Percentiles rank a stretch among this genome's conserved stretches.
Conservation (phyloP, 2,329 filamentous ascomycete species). For the Amauroascus verrucosus region DNA sequence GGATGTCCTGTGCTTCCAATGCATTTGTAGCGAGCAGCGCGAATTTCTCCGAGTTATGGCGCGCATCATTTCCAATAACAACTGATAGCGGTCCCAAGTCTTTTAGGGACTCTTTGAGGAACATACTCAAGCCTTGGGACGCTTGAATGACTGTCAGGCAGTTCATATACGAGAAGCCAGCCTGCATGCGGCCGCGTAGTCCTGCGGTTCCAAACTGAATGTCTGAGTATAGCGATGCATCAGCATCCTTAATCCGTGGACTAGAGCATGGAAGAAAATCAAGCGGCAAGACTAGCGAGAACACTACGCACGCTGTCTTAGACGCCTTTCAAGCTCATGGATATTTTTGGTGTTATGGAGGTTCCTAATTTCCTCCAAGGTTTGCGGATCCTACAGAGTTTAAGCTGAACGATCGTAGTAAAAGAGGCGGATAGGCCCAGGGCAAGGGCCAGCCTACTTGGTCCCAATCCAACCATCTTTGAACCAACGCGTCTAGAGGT, state of each 20-base stretch:
- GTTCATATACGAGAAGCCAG: slow-evolving; percentile 54
- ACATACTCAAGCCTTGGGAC: slow-evolving; percentile 54
- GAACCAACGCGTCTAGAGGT: slow-evolving; percentile 34
- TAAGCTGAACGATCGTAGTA: background rate
- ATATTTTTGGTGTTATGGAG: slow-evolving; percentile 40
- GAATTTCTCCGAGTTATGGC: slow-evolving; percentile 53
- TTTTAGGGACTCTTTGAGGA: slow-evolving; percentile 41
- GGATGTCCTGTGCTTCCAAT: slow-evolving; percentile 48
- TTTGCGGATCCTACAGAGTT: slow-evolving; percentile 37
- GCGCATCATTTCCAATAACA: slow-evolving; percentile 53
- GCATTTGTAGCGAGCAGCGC: slow-evolving; percentile 50
- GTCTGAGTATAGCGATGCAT: slow-evolving; percentile 21
- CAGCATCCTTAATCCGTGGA: background rate
- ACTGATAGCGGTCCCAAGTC: slow-evolving; percentile 40
- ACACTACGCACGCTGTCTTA: slow-evolving; percentile 37
- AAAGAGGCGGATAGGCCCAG: background rate
- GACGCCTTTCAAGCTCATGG: slow-evolving; percentile 43
- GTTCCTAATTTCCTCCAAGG: slow-evolving; percentile 45
- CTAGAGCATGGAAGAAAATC: background rate
- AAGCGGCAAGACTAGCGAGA: background rate
- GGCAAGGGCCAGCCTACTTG: slow-evolving; percentile 25
- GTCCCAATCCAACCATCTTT: slow-evolving; percentile 51
- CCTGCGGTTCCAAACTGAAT: slow-evolving; percentile 56
- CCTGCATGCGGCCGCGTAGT: slow-evolving; percentile 54
- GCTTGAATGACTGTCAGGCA: slow-evolving; percentile 51